A percentile compares a stretch with the other conserved stretches of the same genome.
These are phyloP conservation scores for Leccinum subtestaceum DNA, from an alignment of 768 basidiomycete species.

Conservation along the genomic window DNA sequence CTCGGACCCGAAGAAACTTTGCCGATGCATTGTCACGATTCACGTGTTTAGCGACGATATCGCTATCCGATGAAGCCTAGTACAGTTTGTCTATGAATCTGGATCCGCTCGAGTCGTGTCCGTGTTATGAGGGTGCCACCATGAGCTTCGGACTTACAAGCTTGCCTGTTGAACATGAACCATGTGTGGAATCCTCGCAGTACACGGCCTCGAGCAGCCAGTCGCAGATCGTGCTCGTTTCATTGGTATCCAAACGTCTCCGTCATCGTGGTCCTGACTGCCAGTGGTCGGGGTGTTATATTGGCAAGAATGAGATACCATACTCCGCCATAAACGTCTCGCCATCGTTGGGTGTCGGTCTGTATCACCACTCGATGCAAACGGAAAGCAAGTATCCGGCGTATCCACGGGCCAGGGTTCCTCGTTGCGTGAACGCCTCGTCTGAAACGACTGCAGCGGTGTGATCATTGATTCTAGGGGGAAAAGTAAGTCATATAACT, in stretches of 20 bases:
- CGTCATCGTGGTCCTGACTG: constrained; percentile 96
- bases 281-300: constrained; percentile 96
- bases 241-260: constrained; percentile 86
- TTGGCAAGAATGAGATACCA: constrained; percentile 60
- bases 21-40: too few species aligned
- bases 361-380: constrained; percentile 25
- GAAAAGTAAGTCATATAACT: not conserved
- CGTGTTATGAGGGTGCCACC: too few species aligned
- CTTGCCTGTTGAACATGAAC: not conserved
- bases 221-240: constrained; percentile 64
- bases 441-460: constrained; percentile 75
- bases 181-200: constrained; percentile 94
- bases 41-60: too few species aligned
- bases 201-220: constrained; percentile 76
- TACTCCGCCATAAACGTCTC: constrained; percentile 92
- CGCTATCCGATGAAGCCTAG: too few species aligned
- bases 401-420: constrained; percentile 77
- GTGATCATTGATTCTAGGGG: constrained; percentile 82
- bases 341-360: constrained; percentile 98
- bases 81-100: too few species aligned
- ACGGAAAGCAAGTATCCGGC: constrained; percentile 60
- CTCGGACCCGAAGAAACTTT: too few species aligned
- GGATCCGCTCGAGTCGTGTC: too few species aligned
- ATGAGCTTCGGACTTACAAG: not conserved
- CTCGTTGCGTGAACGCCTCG: constrained; percentile 71